phyloP scores from a whole-genome alignment of 2,329 filamentous ascomycete species.

The Moelleriella libera region DNA sequence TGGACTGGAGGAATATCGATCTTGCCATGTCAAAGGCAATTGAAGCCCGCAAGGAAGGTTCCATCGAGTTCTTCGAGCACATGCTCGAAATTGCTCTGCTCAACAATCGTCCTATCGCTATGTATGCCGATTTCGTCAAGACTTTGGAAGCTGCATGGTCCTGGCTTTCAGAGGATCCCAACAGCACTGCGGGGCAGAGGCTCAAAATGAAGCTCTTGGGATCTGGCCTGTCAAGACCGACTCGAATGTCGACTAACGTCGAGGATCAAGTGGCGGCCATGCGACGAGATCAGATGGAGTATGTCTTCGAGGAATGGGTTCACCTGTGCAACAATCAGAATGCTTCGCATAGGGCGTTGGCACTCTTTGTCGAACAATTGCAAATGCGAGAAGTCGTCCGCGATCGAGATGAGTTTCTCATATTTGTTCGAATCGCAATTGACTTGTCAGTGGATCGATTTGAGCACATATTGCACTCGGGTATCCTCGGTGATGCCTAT shows the following conservation, averaged over 20 bases:
- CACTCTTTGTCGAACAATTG: conserved; percentile 74
- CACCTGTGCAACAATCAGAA: conserved; percentile 66
- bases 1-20: conserved; percentile 54
- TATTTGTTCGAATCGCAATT: conserved; percentile 70
- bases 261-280: conserved; percentile 25
- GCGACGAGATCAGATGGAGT: conserved; percentile 75
- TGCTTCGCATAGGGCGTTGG: conserved; percentile 55
- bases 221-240: conserved; percentile 23
- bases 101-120: conserved; percentile 59
- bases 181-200: conserved; percentile 48
- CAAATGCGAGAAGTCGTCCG: conserved; percentile 60
- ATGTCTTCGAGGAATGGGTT: conserved; percentile 93
- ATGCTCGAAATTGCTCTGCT: conserved; percentile 69
- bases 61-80: conserved; percentile 66
- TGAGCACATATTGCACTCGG: conserved; percentile 54
- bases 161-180: conserved; percentile 65
- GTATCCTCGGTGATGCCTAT: conserved; percentile 42
- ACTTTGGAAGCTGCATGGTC: conserved; percentile 69
- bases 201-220: conserved; percentile 50
- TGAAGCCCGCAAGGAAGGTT: conserved; percentile 52
- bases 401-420: conserved; percentile 59
- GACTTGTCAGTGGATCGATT: conserved; percentile 68
- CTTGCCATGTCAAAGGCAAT: conserved; percentile 61
- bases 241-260: conserved; percentile 36
- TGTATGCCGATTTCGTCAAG: conserved; percentile 75